Evolutionary conservation across 1,139 yeast genomes (phyloP), one percentile per base, ranked within the genome.

Genomic region (Torulaspora globosa): DNA sequence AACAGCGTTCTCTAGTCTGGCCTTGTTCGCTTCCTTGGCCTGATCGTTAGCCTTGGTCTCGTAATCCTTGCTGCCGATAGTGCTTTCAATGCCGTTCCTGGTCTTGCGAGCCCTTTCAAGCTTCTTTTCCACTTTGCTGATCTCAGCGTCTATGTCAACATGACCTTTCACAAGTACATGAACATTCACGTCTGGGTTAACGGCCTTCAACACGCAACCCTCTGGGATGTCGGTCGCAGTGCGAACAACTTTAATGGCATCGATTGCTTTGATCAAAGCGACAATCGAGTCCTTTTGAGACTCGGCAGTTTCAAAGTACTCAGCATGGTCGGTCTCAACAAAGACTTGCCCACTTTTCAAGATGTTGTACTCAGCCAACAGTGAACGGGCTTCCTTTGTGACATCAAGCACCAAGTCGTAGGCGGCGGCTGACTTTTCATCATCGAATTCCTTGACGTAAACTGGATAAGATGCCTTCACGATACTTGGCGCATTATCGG

Each of bases 121-220:
- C 72, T 85, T 89, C 76, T 80, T 81, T 60, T 74, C 68, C 38
- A 90, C 95, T 76, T 90, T 92, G 56, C 75, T 65, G 60, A 92
- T 86, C 70, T 92, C 97, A 43, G 85, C 83, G 59, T 89, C 97
- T 59, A 90, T 79, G 66, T 92, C 97, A 58, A 92, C 82, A 66
- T 86, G 94, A 46, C 97, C 97, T 75, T 88, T 88, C 49, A 92
- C 97, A 65, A 92, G 76, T 30, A 90, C 80, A 62, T 87, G 96
- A 31, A 90, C 97, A 52, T 83, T 84, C 63, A 88, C 82, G 43
- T 79, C 84, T 37, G 95, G 84, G 48, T 80, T 79, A 51, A 90
- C 85, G 43, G 95, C 79, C 57, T 81, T 82, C 56, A 88, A 78
- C 37, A 94, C 96, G 68, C 96, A 87, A 37, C 98, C 98, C 48